phyloP scores from a whole-genome alignment of 768 basidiomycete genomes.

The Mycena maculata region DNA sequence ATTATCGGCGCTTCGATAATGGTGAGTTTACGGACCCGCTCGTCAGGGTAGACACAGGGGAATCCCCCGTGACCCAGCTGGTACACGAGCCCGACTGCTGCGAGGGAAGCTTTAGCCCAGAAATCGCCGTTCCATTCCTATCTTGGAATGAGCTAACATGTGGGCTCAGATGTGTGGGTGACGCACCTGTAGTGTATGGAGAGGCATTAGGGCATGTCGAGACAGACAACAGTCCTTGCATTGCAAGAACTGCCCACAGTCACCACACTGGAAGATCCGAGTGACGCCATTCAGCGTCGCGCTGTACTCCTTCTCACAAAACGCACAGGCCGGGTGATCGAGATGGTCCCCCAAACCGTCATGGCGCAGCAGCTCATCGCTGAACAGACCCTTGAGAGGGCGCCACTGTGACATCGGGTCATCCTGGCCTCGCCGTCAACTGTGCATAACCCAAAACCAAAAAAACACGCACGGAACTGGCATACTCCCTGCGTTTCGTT shows the following conservation, averaged over 20 bases:
- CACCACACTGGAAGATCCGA: constrained; percentile 14
- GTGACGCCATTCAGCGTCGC: too few relatives aligned
- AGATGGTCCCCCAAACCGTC: constrained; percentile 8
- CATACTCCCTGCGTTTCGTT: constrained; percentile 3
- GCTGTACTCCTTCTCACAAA: too few relatives aligned
- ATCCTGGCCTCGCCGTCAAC: too few relatives aligned
- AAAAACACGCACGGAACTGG: neutral
- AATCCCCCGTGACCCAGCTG: constrained; percentile 31
- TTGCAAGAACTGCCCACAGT: constrained; percentile 16
- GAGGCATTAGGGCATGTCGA: neutral
- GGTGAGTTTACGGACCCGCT: neutral
- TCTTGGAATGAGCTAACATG: too few relatives aligned
- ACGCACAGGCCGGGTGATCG: neutral
- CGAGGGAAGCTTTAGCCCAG: constrained; percentile 20
- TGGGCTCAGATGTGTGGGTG: too few relatives aligned
- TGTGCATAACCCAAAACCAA: too few relatives aligned
- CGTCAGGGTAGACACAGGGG: constrained; percentile 10
- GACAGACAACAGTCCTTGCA: constrained; percentile 12
- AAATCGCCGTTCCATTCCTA: constrained; percentile 30
- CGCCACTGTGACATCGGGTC: constrained; percentile 8
- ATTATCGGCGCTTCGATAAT: constrained; percentile 16
- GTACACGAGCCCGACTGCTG: constrained; percentile 17
- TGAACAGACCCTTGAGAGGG: neutral
- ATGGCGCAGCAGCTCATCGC: constrained; percentile 16
- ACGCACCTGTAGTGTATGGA: constrained; percentile 9